Base-by-base conservation (phyloP, 768 basidiomycete species). In the Russula virescens region DNA sequence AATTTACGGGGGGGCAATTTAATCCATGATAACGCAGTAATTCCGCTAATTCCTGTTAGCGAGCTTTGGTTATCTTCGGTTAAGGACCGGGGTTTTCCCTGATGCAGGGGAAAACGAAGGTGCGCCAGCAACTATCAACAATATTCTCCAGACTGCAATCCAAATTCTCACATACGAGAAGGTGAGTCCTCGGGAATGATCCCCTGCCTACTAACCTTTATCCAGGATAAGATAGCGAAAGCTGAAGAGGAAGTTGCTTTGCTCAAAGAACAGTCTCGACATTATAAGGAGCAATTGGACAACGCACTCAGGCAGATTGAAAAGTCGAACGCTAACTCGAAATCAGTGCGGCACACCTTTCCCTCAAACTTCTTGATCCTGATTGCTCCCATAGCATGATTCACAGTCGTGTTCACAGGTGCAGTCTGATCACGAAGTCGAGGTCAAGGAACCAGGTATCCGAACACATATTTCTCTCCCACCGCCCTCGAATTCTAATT, bases 91-190 rank as follows among this genome's bases (percentile, higher is more conserved):
- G n/a, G n/a, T n/a, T n/a, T n/a, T n/a, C n/a, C n/a, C n/a, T n/a
- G n/a, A n/a, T n/a, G n/a, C n/a, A n/a, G n/a, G n/a, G n/a, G n/a
- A n/a, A n/a, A n/a, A n/a, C n/a, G n/a, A n/a, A n/a, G n/a, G n/a
- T n/a, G n/a, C n/a, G n/a, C n/a, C n/a, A n/a, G n/a, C n/a, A n/a
- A n/a, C n/a, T n/a, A n/a, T n/a, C n/a, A n/a, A n/a, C n/a, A n/a
- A 91, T 69, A 81, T 92, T 26, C 80, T 98, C 28, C 85, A 88
- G 67, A 81, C 86, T 7, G 84, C 94, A 0, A 97, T 98, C 69
- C 84, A 88, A 55, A 91, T 98, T 55, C 75, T 98, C 54, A 89
- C 83, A 0, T 93, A 89, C 69, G 94, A 97, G 70, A 91, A 89
- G 79, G 95, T 91, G 59, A 28, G 76, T 48, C 18, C 34, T 25